These are phyloP conservation scores for Pseudogymnoascus sp. DNA, from an alignment of 2,329 filamentous ascomycete species.

Conservation along the genomic window DNA sequence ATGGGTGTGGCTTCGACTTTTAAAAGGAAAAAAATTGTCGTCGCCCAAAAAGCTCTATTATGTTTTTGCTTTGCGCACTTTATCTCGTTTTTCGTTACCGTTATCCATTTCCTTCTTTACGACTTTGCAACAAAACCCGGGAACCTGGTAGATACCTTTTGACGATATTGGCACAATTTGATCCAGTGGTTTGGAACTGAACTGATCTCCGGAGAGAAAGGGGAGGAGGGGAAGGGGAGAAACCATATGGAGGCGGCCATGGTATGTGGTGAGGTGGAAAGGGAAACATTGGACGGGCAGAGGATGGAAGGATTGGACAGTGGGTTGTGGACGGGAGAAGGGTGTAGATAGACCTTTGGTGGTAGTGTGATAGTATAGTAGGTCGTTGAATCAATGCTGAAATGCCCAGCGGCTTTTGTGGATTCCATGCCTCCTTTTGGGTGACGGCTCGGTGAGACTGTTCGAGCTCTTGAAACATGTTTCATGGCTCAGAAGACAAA, in stretches of 20 bases:
- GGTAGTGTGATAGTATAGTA: slow-evolving; percentile 20
- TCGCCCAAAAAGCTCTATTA: slow-evolving; percentile 7
- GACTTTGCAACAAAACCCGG: slow-evolving; percentile 18
- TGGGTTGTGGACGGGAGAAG: slow-evolving; percentile 16
- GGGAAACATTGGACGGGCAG: slow-evolving; percentile 22
- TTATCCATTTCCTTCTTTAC: slow-evolving; percentile 27
- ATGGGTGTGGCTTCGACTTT: slow-evolving; percentile 20
- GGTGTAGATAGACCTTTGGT: slow-evolving; percentile 20
- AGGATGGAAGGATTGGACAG: slow-evolving; percentile 20
- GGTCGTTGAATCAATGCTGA: slow-evolving; percentile 8
- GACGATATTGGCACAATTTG: slow-evolving; percentile 23
- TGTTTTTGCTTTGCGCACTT: not conserved
- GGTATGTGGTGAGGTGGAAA: slow-evolving; percentile 24
- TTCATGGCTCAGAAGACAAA: not conserved
- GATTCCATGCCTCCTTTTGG: not conserved
- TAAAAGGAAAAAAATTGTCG: slow-evolving; percentile 1
- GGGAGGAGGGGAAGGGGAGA: slow-evolving; percentile 10
- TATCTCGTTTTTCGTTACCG: slow-evolving; percentile 17
- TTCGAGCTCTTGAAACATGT: not conserved
- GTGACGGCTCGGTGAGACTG: not conserved
- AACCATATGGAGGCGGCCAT: slow-evolving; percentile 22
- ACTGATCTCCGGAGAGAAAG: slow-evolving; percentile 18
- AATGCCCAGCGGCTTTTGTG: slow-evolving; percentile 1
- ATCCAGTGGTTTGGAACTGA: slow-evolving; percentile 18
- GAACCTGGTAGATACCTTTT: slow-evolving; percentile 27